These are phyloP conservation scores for Saccharomyces jurei DNA, from an alignment of 805 yeast species.

Conservation along the genomic window DNA sequence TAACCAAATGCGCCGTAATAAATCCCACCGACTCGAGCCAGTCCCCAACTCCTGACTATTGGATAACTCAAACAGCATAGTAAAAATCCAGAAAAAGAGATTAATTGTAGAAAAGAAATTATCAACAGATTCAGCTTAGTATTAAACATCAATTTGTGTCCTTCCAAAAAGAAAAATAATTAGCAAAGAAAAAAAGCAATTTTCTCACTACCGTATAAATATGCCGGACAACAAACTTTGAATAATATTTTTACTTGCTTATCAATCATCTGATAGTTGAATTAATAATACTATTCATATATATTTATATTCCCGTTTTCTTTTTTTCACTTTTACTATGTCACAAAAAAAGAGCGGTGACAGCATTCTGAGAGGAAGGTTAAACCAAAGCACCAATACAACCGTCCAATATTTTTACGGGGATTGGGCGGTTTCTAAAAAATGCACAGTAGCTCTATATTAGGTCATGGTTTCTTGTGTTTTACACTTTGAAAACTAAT, in stretches of 20 bases:
- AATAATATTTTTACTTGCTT: background rate
- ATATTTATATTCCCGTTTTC: background rate
- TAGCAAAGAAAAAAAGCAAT: conserved; percentile 1
- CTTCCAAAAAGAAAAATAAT: conserved; percentile 22
- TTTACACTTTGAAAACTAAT: too few species aligned
- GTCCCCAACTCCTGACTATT: conserved; percentile 7
- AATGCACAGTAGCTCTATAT: background rate
- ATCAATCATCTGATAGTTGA: background rate
- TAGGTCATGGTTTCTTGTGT: too few species aligned
- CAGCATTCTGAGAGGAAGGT: background rate
- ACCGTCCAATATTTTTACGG: too few species aligned
- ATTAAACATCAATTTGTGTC: conserved; percentile 14
- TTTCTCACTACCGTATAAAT: background rate
- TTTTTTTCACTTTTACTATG: background rate
- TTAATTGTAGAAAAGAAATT: conserved; percentile 26
- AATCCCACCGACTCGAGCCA: conserved; percentile 35
- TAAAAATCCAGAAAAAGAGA: conserved; percentile 54
- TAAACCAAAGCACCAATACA: too few species aligned
- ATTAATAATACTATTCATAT: background rate
- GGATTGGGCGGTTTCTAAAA: background rate
- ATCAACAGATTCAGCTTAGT: background rate
- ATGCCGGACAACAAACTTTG: background rate
- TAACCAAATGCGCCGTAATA: conserved; percentile 63
- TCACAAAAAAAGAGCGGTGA: background rate
- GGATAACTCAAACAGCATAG: conserved; percentile 48